Conservation (phyloP, 2,329 filamentous ascomycete species). For the Graphiopsis chlorocephala region DNA sequence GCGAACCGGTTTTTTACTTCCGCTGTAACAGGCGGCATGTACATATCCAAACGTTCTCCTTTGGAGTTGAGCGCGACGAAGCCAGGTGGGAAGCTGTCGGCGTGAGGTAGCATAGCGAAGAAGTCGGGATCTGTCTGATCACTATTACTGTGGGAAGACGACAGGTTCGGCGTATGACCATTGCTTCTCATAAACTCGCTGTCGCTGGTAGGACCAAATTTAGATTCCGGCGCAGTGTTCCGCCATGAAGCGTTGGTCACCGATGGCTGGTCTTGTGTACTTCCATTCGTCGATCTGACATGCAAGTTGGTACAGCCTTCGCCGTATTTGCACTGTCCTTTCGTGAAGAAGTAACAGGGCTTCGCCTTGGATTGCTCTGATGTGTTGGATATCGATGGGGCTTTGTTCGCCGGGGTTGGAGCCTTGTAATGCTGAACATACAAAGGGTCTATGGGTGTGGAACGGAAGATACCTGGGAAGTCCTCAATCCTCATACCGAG, state of each 20-base stretch:
- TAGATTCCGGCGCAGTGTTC: not conserved
- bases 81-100: conserved; percentile 25
- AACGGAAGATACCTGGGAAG: conserved; percentile 53
- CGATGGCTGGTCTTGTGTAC: conserved; percentile 4
- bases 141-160: not conserved
- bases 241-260: conserved; percentile 1
- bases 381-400: not conserved
- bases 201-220: conserved; percentile 15
- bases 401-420: not conserved
- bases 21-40: conserved; percentile 36
- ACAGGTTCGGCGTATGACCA: not conserved
- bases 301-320: conserved; percentile 29
- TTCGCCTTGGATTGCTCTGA: conserved; percentile 3
- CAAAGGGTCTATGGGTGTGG: conserved; percentile 32
- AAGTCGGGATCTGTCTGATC: conserved; percentile 14
- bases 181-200: conserved; percentile 24
- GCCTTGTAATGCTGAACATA: conserved; percentile 5
- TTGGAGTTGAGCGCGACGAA: conserved; percentile 47
- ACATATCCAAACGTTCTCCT: conserved; percentile 46
- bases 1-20: conserved; percentile 43
- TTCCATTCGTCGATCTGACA: conserved; percentile 17
- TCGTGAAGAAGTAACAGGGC: conserved; percentile 28
- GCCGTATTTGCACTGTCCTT: conserved; percentile 33
- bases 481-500: conserved; percentile 53
- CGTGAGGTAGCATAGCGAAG: conserved; percentile 21